Conservation (phyloP, 1,284 basidiomycete species). For the Tausonia pullulans region DNA sequence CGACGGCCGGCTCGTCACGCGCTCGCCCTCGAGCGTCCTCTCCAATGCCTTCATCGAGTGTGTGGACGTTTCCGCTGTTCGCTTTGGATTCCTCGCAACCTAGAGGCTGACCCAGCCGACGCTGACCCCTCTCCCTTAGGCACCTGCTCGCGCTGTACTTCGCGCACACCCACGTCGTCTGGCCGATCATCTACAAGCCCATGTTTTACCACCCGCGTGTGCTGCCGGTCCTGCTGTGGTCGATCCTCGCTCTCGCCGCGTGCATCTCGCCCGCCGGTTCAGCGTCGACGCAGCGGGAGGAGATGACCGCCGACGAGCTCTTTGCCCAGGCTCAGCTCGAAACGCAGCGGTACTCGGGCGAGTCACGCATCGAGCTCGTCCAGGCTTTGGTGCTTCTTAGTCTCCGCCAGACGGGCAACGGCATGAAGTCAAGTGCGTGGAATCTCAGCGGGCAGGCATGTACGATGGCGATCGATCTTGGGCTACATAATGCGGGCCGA, state of each 20-base stretch:
- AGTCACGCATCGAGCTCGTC: conserved; percentile 27
- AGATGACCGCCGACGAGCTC: conserved; percentile 53
- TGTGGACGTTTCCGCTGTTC: too few relatives aligned
- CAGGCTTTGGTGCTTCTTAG: conserved; percentile 35
- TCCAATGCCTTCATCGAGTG: neutral
- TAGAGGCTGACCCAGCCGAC: neutral
- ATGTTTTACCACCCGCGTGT: conserved; percentile 27
- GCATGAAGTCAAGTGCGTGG: conserved; percentile 35
- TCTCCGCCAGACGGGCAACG: conserved; percentile 36
- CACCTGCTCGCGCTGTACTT: conserved; percentile 29
- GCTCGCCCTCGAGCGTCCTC: neutral
- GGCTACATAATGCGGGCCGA: conserved; percentile 29
- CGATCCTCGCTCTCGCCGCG: conserved; percentile 29
- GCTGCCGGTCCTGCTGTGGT: conserved; percentile 25
- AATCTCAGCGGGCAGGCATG: conserved; percentile 33
- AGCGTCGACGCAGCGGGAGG: too few relatives aligned
- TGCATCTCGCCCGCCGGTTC: conserved; percentile 39
- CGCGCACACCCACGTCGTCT: conserved; percentile 31
- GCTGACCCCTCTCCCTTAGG: neutral
- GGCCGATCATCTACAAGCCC: conserved; percentile 34
- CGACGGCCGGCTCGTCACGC: too few relatives aligned
- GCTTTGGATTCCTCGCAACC: neutral
- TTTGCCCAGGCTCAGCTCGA: conserved; percentile 27
- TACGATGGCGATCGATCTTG: conserved; percentile 36
- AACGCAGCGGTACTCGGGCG: conserved; percentile 15